A percentile compares a stretch with the other conserved stretches of the same genome.
Conservation (phyloP, 1,284 basidiomycete genomes). For the Boletus subluridellus region DNA sequence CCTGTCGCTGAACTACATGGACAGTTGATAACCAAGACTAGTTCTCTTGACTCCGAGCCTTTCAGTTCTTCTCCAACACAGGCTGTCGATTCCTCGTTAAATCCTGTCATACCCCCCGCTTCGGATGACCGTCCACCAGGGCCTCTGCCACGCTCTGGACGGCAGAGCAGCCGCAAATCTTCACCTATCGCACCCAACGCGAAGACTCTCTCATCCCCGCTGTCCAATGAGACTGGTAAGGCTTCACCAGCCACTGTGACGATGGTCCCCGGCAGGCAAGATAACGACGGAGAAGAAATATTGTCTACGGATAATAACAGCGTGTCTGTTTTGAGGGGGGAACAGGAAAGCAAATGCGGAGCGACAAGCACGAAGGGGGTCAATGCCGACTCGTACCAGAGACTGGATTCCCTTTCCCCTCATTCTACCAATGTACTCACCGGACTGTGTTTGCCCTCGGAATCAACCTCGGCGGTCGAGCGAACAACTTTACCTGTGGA, state of each 20-base stretch:
- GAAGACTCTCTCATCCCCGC: neutral
- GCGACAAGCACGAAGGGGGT: conserved; percentile 5
- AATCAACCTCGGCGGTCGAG: conserved; percentile 3
- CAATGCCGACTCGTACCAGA: conserved; percentile 5
- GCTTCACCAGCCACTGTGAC: neutral
- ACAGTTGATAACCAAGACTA: neutral
- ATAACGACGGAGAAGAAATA: neutral
- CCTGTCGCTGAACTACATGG: neutral
- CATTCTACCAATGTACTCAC: conserved; percentile 35
- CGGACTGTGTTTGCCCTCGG: conserved; percentile 25
- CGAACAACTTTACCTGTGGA: conserved; percentile 1
- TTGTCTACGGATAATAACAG: conserved; percentile 1
- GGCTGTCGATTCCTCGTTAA: conserved; percentile 1
- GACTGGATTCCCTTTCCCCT: conserved; percentile 37
- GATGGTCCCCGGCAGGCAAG: neutral
- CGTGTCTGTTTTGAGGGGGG: neutral
- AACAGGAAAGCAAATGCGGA: conserved; percentile 5
- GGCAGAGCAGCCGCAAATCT: neutral
- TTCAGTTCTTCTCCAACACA: conserved; percentile 1
- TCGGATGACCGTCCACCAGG: neutral
- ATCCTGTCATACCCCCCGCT: neutral
- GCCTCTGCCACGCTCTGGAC: conserved; percentile 5
- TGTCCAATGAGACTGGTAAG: conserved; percentile 3
- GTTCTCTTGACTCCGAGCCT: conserved; percentile 1
- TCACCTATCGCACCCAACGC: neutral